Conservation (phyloP, 2,329 filamentous ascomycete genomes). For the Sclerotinia glacialis region DNA sequence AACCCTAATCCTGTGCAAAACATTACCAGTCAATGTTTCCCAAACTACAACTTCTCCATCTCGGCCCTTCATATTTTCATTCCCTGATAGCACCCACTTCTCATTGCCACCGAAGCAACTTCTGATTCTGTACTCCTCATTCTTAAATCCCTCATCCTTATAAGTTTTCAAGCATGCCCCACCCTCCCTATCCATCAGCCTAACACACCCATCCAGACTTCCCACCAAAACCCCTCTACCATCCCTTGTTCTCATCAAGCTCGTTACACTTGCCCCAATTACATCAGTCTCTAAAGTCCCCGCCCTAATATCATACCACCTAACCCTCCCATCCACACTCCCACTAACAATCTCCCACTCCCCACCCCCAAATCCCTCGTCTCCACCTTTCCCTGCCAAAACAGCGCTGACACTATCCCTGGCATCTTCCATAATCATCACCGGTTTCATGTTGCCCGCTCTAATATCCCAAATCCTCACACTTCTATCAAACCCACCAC, state of each 20-base stretch:
- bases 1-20: constrained; percentile 59
- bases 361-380: constrained; percentile 70
- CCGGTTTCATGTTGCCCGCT: constrained; percentile 50
- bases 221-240: constrained; percentile 72
- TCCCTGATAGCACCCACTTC: constrained; percentile 74
- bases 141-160: constrained; percentile 49
- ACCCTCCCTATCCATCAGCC: constrained; percentile 75
- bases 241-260: constrained; percentile 66
- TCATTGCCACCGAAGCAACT: constrained; percentile 68
- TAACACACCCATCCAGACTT: constrained; percentile 70
- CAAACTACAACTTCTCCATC: constrained; percentile 60
- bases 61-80: constrained; percentile 52
- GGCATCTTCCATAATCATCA: constrained; percentile 72
- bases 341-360: constrained; percentile 64
- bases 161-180: constrained; percentile 75
- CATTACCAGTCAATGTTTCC: constrained; percentile 75
- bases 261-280: constrained; percentile 70
- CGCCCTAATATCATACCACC: constrained; percentile 79
- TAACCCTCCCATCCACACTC: constrained; percentile 79
- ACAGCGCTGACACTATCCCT: constrained; percentile 59
- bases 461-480: constrained; percentile 74
- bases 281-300: constrained; percentile 70
- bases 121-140: constrained; percentile 33
- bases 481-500: constrained; percentile 70
- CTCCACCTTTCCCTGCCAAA: constrained; percentile 44